These are phyloP conservation scores for Nicotiana attenuata DNA, from an alignment of 257 asterid species.

Conservation along the genomic window DNA sequence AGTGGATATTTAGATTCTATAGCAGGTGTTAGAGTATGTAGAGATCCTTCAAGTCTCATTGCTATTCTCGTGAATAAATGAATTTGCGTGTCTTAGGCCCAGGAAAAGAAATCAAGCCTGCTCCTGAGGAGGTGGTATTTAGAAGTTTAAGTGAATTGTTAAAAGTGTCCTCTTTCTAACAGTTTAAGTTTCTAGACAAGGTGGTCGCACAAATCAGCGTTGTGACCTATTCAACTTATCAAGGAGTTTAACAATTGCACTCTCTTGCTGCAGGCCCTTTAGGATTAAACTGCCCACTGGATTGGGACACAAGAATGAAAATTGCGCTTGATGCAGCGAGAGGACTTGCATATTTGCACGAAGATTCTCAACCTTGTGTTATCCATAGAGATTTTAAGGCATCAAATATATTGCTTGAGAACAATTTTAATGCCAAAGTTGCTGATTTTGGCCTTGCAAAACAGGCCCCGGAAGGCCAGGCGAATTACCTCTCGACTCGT, in stretches of 20 bases:
- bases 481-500: constrained; percentile 86
- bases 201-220: not conserved
- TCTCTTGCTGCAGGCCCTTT: constrained; percentile 62
- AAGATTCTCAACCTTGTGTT: constrained; percentile 98
- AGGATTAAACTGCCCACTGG: constrained; percentile 91
- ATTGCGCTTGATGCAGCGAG: constrained; percentile 98
- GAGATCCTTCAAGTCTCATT: not conserved
- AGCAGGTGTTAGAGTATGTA: not conserved
- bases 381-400: constrained; percentile 98
- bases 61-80: not conserved
- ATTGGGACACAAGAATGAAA: constrained; percentile 96
- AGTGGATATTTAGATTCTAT: not conserved
- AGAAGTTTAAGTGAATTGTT: not conserved
- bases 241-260: constrained; percentile 4
- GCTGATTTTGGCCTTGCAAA: constrained; percentile 98
- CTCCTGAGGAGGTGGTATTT: not conserved
- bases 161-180: not conserved
- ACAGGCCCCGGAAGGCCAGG: constrained; percentile 95
- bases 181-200: constrained; percentile 4
- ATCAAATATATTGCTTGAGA: constrained; percentile 90
- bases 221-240: not conserved
- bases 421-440: constrained; percentile 88
- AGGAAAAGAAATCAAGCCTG: not conserved
- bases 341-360: constrained; percentile 96
- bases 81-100: not conserved